These are phyloP conservation scores for Candida tammaniensis DNA, from an alignment of 805 yeast species.

Conservation along the genomic window DNA sequence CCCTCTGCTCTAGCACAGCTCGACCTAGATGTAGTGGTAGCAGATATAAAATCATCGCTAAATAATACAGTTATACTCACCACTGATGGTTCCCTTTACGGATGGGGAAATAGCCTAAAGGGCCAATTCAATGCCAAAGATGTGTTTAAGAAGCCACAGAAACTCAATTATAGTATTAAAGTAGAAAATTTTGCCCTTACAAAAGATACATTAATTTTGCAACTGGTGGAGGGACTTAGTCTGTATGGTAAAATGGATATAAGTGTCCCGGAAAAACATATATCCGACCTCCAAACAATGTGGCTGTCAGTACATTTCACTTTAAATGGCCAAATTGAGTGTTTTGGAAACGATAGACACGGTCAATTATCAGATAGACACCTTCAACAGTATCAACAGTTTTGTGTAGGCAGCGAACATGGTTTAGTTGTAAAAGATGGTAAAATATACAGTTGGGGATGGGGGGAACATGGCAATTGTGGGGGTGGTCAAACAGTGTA, in stretches of 20 bases:
- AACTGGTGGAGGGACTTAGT: slow-evolving; percentile 6
- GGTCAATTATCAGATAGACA: slow-evolving; percentile 50
- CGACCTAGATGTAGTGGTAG: slow-evolving; percentile 18
- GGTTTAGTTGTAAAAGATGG: slow-evolving; percentile 48
- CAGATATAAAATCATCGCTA: slow-evolving; percentile 35
- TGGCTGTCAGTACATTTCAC: slow-evolving; percentile 75
- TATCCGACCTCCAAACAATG: slow-evolving; percentile 42
- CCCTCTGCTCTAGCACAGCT: no score
- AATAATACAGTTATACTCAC: slow-evolving; percentile 42
- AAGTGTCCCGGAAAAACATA: slow-evolving; percentile 3
- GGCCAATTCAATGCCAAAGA: slow-evolving; percentile 44
- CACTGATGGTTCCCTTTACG: slow-evolving; percentile 47
- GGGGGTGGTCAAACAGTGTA: slow-evolving; percentile 47
- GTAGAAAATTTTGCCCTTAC: slow-evolving; percentile 23
- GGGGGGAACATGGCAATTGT: slow-evolving; percentile 99
- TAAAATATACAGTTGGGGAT: slow-evolving; percentile 79
- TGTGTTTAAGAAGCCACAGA: slow-evolving; percentile 9
- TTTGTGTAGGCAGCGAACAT: slow-evolving; percentile 79
- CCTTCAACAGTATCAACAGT: slow-evolving; percentile 6
- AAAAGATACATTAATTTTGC: slow-evolving; percentile 7
- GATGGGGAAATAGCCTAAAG: slow-evolving; percentile 69
- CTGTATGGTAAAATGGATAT: slow-evolving; percentile 18
- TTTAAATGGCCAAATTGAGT: slow-evolving; percentile 23
- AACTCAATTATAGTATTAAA: not conserved
- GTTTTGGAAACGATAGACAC: slow-evolving; percentile 74